These are phyloP conservation scores for Quercus variabilis DNA, from an alignment of 306 rosid genomes.

Conservation along the genomic window DNA sequence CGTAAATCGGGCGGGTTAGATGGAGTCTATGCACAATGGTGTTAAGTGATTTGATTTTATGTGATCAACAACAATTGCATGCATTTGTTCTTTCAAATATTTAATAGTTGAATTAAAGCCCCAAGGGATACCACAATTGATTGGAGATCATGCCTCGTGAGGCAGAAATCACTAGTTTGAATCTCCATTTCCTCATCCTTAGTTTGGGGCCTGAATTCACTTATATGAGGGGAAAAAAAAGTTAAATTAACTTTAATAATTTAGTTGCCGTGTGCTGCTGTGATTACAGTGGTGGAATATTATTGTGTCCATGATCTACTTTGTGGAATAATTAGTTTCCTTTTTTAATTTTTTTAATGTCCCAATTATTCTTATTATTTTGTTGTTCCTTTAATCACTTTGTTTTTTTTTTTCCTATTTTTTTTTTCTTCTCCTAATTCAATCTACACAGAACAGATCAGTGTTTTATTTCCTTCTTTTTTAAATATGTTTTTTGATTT, in stretches of 20 bases:
- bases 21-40: not conserved
- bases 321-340: not conserved
- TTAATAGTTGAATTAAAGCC: not conserved
- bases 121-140: too few species aligned
- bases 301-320: not conserved
- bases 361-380: not conserved
- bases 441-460: not conserved
- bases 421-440: not conserved
- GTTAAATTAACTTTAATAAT: not conserved
- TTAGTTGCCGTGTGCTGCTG: not conserved
- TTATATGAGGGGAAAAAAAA: too few species aligned
- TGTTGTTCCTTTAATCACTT: not conserved
- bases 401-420: too few species aligned
- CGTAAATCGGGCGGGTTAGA: not conserved
- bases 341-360: not conserved
- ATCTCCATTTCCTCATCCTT: too few species aligned
- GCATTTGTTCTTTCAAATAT: not conserved
- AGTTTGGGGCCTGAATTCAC: too few species aligned
- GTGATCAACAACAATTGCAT: constrained; percentile 6
- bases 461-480: not conserved
- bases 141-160: too few species aligned
- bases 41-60: constrained; percentile 10
- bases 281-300: not conserved
- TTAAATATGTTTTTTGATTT: not conserved
- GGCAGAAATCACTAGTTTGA: too few species aligned